Base-by-base conservation (phyloP, 305 asterid genomes). In the Solanum chacoense region DNA sequence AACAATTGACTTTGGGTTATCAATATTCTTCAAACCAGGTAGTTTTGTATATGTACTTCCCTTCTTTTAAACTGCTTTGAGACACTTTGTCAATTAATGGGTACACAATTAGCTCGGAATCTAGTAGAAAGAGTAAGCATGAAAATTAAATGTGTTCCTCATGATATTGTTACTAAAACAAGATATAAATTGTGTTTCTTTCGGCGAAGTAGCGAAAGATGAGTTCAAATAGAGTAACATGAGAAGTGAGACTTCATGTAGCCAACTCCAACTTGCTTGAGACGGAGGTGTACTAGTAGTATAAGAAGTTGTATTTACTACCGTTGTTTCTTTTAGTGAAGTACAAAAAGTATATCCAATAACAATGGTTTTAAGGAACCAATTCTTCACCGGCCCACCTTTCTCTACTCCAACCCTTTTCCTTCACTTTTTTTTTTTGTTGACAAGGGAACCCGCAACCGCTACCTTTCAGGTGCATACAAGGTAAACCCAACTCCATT, bases 1-100 rank as follows among this genome's bases (percentile, higher is more conserved):
- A 93, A 92, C 97, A 77, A 96, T 96, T 34, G 99, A 95, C 84
- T 96, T 96, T 88, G 98, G 99, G 20, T 89, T 96, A 84, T 96
- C 99, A 0, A 88, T 95, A 28, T 96, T 96, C 92, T 96, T 95
- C 91, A 94, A 94, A 88, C 99, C 99, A 89, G 99, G 99, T 96
- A 92, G 22, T 86, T 74, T 59, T 34, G 22, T 31, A 50, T 84
- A 83, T 83, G 31, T 31, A 83, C 42, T 83, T 83, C 11, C 86
- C 2, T 83, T 50, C 31, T 50, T 83, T 55, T 59, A 50, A 83
- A 50, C 73, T 10, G 1, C 16, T 81, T 29, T 81, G 18, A 11
- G 18, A 83, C 28, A 29, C 69, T 79, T 38, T 3, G 16, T 5
- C 20, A 29, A 37, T 31, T 83, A 50, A 31, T 50, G 10, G 29